Base-by-base conservation (phyloP, 1,284 basidiomycete genomes). In the Cutaneotrichosporon sp. region DNA sequence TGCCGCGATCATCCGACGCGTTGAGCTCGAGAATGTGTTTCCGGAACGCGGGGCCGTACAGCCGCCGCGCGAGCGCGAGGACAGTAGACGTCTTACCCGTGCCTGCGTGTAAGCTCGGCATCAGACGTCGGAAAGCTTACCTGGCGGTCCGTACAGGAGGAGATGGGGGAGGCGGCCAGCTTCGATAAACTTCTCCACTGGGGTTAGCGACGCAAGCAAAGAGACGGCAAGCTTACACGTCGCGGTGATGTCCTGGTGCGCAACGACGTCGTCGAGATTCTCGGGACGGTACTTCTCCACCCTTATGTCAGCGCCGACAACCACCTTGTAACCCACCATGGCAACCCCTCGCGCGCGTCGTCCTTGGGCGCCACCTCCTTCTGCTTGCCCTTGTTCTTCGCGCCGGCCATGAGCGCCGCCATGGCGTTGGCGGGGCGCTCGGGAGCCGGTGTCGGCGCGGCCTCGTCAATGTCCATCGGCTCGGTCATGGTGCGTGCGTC, bases 61-160 rank as follows among this genome's bases (percentile, higher is more conserved):
- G 81, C 73, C 98, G 92, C 47, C 93, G 80, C 40, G 96, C 81
- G 39, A 99, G 79, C 12, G 96, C 96, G 15, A 99, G 84, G 64
- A 99, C 97, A 0, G 96, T 97, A 34, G 69, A 96, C 15, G 96
- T 99, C 76, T 99, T 99, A 44, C 96, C 96, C 8, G 96, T 98
- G 33, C 96, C 96, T 14, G 96, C 18, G 26, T 8, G 47, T 49
- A 17, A 49, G 47, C 47, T 39, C 8, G 7, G 13, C 5, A 39
- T n/a, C n/a, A 7, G 10, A 40, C 42, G 3, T 15, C 18, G 15
- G 42, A 2, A 8, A 8, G 21, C 67, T 44, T 49, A 62, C 80
- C 96, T 15, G 96, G 96, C 33, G 96, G 96, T 0, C 96, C 96
- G 69, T 98, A 99, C 75, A 99, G 92, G 42, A 99, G 80, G 20